Conservation (phyloP, 306 rosid genomes). For the Lagenaria siceraria region DNA sequence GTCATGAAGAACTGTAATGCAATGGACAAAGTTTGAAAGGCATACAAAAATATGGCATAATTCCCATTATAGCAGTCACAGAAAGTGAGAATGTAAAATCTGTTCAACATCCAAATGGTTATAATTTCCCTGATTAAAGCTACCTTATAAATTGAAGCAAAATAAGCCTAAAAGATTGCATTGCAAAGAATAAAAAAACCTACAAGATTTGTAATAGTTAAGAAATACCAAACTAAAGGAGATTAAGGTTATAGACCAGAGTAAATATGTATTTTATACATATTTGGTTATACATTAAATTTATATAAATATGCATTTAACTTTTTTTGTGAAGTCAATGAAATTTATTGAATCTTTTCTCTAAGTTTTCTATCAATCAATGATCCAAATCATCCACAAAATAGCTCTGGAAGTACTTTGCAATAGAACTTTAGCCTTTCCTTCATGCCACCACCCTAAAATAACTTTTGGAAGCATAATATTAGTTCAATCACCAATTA, state of each 20-base stretch:
- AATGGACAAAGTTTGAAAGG: conserved; percentile 18
- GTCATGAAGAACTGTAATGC: conserved; percentile 47
- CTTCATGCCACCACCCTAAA: not conserved
- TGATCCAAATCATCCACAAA: not conserved
- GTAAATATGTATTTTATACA: not conserved
- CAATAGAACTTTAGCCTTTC: not conserved
- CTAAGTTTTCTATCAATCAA: not conserved
- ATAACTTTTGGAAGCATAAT: not conserved
- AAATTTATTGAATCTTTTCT: not conserved
- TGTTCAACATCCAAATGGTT: not conserved
- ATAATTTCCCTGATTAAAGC: not conserved
- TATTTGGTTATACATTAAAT: not conserved
- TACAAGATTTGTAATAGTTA: not conserved
- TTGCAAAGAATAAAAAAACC: not conserved
- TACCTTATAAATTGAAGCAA: not conserved
- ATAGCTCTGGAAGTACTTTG: not conserved
- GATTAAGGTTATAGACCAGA: not conserved
- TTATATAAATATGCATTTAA: not conserved
- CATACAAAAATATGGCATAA: conserved; percentile 12
- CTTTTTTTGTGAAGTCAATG: not conserved
- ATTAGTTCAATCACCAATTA: not conserved
- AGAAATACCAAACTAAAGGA: not conserved
- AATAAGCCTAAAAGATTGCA: not conserved
- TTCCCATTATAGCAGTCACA: not conserved
- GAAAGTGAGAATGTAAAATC: not conserved